These are phyloP conservation scores for Verticillium zaregamsianum DNA, from an alignment of 2,329 filamentous ascomycete genomes.

Conservation along the genomic window DNA sequence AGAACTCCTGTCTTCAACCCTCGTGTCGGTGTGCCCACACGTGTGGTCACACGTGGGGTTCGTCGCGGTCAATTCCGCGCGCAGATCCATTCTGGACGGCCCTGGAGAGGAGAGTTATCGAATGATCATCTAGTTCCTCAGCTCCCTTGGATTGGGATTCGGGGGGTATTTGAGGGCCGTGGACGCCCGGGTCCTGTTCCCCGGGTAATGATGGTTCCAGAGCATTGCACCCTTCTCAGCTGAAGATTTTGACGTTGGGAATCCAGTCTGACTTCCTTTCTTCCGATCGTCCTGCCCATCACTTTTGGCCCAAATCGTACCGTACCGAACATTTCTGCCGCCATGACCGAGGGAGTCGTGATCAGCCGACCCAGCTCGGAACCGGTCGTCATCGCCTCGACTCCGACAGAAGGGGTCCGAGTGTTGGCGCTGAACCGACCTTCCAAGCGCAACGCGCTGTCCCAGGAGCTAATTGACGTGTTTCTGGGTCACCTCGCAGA, in stretches of 20 bases:
- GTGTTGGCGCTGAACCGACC: slow-evolving; percentile 49
- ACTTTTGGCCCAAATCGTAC: neutral
- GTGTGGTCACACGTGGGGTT: neutral
- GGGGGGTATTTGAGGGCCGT: neutral
- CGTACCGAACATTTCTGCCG: neutral
- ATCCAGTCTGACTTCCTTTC: neutral
- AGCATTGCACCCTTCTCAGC: neutral
- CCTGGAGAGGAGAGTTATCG: neutral
- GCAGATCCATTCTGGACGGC: neutral
- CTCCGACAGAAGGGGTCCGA: slow-evolving; percentile 32
- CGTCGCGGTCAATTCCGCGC: neutral
- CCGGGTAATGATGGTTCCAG: neutral
- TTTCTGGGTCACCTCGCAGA: slow-evolving; percentile 25
- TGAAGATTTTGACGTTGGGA: neutral
- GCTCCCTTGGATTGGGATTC: neutral
- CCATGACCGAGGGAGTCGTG: neutral
- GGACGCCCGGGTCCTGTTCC: neutral
- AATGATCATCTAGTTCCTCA: neutral
- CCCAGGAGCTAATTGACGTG: slow-evolving; percentile 41
- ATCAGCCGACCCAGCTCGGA: neutral
- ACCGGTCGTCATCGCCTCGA: slow-evolving; percentile 17
- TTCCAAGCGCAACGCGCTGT: slow-evolving; percentile 54
- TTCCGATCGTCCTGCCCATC: neutral
- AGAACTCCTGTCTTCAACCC: neutral
- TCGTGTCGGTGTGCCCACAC: neutral